A percentile compares a stretch with the other conserved stretches of the same genome.
These are phyloP conservation scores for Aspergillus udagawae DNA, from an alignment of 2,329 filamentous ascomycete genomes.

Conservation along the genomic window DNA sequence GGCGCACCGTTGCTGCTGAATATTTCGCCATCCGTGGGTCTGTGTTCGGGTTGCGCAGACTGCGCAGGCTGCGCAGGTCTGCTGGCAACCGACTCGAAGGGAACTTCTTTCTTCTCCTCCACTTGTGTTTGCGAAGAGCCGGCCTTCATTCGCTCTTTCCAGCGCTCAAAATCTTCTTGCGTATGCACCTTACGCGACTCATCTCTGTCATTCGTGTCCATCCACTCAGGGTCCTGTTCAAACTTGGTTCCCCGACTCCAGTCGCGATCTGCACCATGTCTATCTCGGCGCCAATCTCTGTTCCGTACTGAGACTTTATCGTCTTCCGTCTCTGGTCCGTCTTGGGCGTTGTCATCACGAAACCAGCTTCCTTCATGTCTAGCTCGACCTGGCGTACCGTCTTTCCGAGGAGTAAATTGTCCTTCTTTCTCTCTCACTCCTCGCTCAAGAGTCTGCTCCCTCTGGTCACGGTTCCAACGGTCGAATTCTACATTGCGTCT, in stretches of 20 bases:
- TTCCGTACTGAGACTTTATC: conserved; percentile 48
- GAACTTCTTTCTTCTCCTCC: conserved; percentile 44
- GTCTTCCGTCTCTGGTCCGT: conserved; percentile 38
- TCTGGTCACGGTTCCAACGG: conserved; percentile 54
- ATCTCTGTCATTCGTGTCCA: conserved; percentile 66
- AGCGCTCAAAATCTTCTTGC: conserved; percentile 87
- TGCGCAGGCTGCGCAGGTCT: conserved; percentile 35
- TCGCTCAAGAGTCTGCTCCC: conserved; percentile 46
- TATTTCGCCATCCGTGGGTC: conserved; percentile 47
- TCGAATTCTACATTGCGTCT: conserved; percentile 43
- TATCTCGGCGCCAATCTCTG: conserved; percentile 61
- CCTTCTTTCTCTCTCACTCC: conserved; percentile 53
- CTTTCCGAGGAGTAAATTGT: conserved; percentile 54
- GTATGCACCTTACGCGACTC: conserved; percentile 70
- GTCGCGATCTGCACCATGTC: conserved; percentile 48
- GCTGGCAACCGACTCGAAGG: conserved; percentile 16
- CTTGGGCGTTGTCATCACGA: conserved; percentile 51
- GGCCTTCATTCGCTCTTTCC: conserved; percentile 87
- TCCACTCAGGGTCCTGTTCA: conserved; percentile 87
- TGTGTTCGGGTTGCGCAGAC: conserved; percentile 31
- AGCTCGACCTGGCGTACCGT: conserved; percentile 57
- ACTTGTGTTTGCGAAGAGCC: conserved; percentile 43
- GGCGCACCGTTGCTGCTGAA: conserved; percentile 55
- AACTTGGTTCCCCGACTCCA: conserved; percentile 52
- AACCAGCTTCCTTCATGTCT: conserved; percentile 73